Evolutionary conservation across 2,329 filamentous ascomycete genomes (phyloP).

Genomic region (Rhynchosporium secalis): DNA sequence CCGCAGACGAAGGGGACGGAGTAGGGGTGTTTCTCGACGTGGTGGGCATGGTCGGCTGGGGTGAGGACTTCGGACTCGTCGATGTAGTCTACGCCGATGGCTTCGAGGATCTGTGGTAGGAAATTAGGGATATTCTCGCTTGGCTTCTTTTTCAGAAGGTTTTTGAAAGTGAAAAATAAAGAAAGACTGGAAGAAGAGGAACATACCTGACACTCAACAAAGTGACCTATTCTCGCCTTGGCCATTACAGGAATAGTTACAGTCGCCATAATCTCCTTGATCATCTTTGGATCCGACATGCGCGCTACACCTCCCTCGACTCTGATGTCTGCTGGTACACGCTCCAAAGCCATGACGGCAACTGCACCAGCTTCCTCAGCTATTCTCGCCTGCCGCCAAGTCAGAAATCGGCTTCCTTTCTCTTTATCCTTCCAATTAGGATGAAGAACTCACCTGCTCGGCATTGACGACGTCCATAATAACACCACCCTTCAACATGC

Average conservation of each 20-base stretch:
- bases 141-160: neutral
- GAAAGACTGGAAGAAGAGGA: neutral
- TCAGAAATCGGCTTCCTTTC: constrained; percentile 20
- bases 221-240: constrained; percentile 95
- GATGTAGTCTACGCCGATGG: constrained; percentile 94
- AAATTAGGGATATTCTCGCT: constrained; percentile 9
- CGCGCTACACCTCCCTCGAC: constrained; percentile 88
- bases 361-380: constrained; percentile 94
- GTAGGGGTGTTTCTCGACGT: constrained; percentile 87
- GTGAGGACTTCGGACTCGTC: constrained; percentile 98
- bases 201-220: constrained; percentile 85
- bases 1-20: constrained; percentile 92
- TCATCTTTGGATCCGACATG: constrained; percentile 95
- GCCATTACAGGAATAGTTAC: constrained; percentile 99
- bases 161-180: neutral
- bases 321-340: constrained; percentile 94
- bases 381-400: constrained; percentile 70
- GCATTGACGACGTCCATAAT: constrained; percentile 99
- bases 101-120: constrained; percentile 79
- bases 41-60: constrained; percentile 84
- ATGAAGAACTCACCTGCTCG: constrained; percentile 59
- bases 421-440: neutral
- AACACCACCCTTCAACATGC: constrained; percentile 98
- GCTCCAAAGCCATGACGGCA: constrained; percentile 98
- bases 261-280: constrained; percentile 89